Evolutionary conservation across 2,329 filamentous ascomycete species (phyloP), one percentile per base, ranked within the genome.

Genomic region (Penicillium sumatraense): DNA sequence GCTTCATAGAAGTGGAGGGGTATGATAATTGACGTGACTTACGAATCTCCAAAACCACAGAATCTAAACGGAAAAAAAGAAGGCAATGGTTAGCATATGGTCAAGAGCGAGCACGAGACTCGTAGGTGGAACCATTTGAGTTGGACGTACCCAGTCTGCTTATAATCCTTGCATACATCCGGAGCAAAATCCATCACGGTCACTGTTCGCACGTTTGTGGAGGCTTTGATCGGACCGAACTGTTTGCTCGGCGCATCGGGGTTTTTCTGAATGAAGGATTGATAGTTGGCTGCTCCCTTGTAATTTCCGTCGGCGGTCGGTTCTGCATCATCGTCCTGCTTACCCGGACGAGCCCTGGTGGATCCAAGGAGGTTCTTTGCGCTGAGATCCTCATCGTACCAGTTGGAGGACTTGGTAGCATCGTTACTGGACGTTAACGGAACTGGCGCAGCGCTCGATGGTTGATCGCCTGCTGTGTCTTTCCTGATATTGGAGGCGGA

Each of bases 161-260:
- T 93, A 75, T 91, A 95, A 70, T 98, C 95, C 73, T 98, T 98
- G 76, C 95, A 99, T 0, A 96, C 90, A 63, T 98, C 93, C 0
- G 93, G 91, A 0, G 90, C 89, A 70, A 91, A 98, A 70, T 99
- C 95, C 27, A 87, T 96, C 6, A 93, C 84, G 0, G 93, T 98
- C 60, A 96, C 89, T 2, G 90, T 96, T 49, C 95, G 87, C 53
- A 99, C 88, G 67, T 98, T 98, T 1, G 90, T 90, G 0, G 93
- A 84, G 1, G 74, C 89, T 74, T 96, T 96, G 58, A 96, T 83
- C 0, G 95, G 95, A 0, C 95, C 95, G 26, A 96, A 88, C 31
- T 84, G 81, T 60, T 86, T 83, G 24, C 76, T 78, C 2, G 87
- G 85, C 7, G 89, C 87, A 70, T 96, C 83, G 16, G 90, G 87